Evolutionary conservation across 495 filamentous ascomycete species (phyloP), one percentile per base, ranked within the genome.

Genomic region (Halenospora varia): DNA sequence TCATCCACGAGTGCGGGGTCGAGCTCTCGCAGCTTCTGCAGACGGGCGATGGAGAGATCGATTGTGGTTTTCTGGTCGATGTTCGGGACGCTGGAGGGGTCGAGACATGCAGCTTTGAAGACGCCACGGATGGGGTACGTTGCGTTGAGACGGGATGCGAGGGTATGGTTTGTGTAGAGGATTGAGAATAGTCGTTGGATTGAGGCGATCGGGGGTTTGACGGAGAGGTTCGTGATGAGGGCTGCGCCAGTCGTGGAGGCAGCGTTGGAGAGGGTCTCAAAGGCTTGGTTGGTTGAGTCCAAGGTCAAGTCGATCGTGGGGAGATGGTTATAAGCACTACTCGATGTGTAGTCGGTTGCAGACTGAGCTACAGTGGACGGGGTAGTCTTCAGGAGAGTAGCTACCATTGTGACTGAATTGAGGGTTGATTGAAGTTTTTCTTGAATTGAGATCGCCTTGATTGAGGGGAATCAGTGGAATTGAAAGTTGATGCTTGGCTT

Each of bases 51-150:
- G 18, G 58, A 61, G n/a, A 61, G 53, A 25, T 61, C 51, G 39
- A 61, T 57, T 26, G 58, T 61, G 51, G 53, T 53, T 50, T 61
- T 61, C 46, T 61, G 53, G 44, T 61, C 58, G 48, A 51, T 51
- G 48, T 51, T 22, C 20, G 48, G 48, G 40, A 24, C 26, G 2
- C 9, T 50, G 29, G 25, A 4, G 53, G 53, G 29, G 20, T 41
- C 48, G 45, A 55, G 22, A 23, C 51, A 41, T 25, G 58, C 53
- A 25, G 53, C 48, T 50, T 61, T 61, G 53, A 61, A 61, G 58
- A 61, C 45, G 11, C 58, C 51, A 22, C 58, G 58, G 24, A 25
- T 41, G 15, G 58, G 29, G 53, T 61, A 61, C 17, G 25, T 56
- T 13, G 51, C 51, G 25, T 61, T 61, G 35, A 61, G 52, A 45